phyloP scores from a whole-genome alignment of 2,329 filamentous ascomycete genomes.

The Seiridium unicorne region DNA sequence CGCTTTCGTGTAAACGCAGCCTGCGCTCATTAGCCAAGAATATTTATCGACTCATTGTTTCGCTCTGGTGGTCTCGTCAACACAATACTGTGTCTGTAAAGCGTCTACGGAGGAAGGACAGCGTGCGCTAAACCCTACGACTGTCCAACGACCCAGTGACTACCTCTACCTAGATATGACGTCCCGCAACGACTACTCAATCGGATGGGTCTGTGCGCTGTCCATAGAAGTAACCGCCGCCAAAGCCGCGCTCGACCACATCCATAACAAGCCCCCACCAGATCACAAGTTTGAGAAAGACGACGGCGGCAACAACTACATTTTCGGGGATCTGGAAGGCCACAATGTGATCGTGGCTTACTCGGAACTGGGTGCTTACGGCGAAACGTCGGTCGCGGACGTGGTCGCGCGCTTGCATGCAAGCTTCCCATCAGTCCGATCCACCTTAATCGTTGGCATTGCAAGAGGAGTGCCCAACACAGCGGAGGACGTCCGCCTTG shows the following conservation, averaged over 20 bases:
- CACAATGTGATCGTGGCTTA: constrained; percentile 26
- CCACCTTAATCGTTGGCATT: constrained; percentile 29
- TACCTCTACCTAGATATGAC: too few relatives aligned
- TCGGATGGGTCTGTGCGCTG: not conserved
- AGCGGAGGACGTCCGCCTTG: constrained; percentile 18
- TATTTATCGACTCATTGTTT: too few relatives aligned
- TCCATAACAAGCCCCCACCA: not conserved
- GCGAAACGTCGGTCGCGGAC: constrained; percentile 20
- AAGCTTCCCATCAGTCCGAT: constrained; percentile 20
- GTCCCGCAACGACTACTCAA: not conserved
- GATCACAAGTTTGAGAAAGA: not conserved
- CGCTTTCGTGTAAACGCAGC: too few relatives aligned
- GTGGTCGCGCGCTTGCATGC: constrained; percentile 19
- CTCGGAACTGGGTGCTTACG: constrained; percentile 18
- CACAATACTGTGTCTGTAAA: too few relatives aligned
- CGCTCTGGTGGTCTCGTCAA: too few relatives aligned
- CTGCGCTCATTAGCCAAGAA: too few relatives aligned
- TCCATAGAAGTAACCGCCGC: not conserved
- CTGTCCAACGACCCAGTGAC: too few relatives aligned
- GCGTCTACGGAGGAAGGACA: too few relatives aligned
- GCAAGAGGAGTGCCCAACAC: constrained; percentile 11
- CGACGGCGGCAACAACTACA: constrained; percentile 22
- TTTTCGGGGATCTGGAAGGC: constrained; percentile 20
- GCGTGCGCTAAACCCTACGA: too few relatives aligned
- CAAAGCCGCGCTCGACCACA: not conserved